These are phyloP conservation scores for Trichosanthes truncata DNA, from an alignment of 306 rosid species.

Conservation along the genomic window DNA sequence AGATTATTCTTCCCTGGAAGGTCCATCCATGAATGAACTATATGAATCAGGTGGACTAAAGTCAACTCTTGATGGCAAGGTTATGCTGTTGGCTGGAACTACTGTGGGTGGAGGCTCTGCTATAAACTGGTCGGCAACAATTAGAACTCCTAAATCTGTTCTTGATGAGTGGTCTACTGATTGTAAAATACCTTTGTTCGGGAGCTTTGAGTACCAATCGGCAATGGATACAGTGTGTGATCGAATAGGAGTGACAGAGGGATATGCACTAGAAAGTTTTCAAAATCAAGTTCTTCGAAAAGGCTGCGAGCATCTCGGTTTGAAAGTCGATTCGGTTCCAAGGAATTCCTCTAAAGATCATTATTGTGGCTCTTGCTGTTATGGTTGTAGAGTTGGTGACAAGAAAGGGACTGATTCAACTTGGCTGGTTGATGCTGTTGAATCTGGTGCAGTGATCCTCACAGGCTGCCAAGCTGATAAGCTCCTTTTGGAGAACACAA, in stretches of 20 bases:
- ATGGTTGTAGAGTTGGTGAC: conserved; percentile 70
- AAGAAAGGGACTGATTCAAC: conserved; percentile 68
- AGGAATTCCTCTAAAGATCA: conserved; percentile 61
- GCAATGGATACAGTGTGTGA: conserved; percentile 73
- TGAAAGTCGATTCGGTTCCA: conserved; percentile 57
- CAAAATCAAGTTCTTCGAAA: conserved; percentile 58
- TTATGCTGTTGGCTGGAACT: conserved; percentile 72
- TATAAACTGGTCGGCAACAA: conserved; percentile 86
- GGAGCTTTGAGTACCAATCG: conserved; percentile 44
- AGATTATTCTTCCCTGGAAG: conserved; percentile 83
- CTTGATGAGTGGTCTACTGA: conserved; percentile 66
- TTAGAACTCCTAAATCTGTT: conserved; percentile 64
- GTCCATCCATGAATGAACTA: conserved; percentile 60
- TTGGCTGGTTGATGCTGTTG: conserved; percentile 80
- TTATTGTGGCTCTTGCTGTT: conserved; percentile 70
- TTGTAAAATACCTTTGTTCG: conserved; percentile 48
- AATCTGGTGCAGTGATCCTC: conserved; percentile 65
- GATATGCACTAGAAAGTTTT: conserved; percentile 39
- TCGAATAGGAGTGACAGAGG: conserved; percentile 61
- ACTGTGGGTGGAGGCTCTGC: conserved; percentile 97
- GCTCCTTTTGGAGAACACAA: conserved; percentile 32
- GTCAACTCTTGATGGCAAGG: conserved; percentile 56
- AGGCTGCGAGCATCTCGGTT: conserved; percentile 73
- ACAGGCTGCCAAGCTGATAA: conserved; percentile 76
- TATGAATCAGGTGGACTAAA: conserved; percentile 60